Evolutionary conservation across 352 stramenopile species (phyloP).

Genomic region (Pythium rishiriense): DNA sequence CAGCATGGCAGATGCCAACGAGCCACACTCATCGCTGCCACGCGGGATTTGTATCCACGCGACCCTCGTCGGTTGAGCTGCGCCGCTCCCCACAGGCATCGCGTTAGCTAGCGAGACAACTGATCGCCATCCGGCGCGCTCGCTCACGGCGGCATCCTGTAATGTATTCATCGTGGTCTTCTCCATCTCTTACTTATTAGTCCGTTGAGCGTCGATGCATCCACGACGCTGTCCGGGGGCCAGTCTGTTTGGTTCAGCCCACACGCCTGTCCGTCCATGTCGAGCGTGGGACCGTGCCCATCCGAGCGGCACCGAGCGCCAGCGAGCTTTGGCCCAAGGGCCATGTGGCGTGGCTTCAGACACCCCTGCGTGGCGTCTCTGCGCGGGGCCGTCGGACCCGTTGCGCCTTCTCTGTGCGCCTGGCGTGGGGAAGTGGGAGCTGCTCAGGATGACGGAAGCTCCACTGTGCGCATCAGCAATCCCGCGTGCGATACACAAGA

Average conservation of each 20-base stretch:
- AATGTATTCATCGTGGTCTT: neutral
- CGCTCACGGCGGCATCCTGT: neutral
- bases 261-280: neutral
- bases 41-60: neutral
- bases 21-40: neutral
- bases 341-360: constrained; percentile 12
- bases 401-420: neutral
- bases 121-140: neutral
- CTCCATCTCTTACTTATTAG: too few relatives aligned
- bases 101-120: neutral
- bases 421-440: neutral
- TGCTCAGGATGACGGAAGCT: constrained; percentile 6
- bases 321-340: neutral
- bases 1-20: neutral
- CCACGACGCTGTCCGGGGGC: too few relatives aligned
- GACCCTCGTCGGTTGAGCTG: neutral
- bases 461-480: constrained; percentile 1
- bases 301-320: neutral
- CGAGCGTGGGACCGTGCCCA: neutral
- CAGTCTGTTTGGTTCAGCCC: too few relatives aligned
- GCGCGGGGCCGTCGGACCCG: neutral
- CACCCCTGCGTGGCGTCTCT: constrained; percentile 15
- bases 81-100: neutral
- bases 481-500: neutral
- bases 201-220: too few relatives aligned